Base-by-base conservation (phyloP, 2,329 filamentous ascomycete genomes). In the Albophoma yamanashiensis region DNA sequence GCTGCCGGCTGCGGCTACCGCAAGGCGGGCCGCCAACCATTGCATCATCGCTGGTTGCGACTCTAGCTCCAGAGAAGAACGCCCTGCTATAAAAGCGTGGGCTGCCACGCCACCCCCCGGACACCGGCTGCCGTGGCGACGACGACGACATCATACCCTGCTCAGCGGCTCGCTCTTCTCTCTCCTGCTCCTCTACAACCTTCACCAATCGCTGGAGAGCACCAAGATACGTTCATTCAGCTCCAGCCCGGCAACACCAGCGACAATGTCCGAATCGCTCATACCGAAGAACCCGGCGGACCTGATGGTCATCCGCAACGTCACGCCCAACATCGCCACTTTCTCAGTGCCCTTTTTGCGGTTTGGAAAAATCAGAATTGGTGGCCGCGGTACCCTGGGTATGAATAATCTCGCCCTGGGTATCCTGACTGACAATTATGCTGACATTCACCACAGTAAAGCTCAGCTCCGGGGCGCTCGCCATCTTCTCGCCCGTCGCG, bases 401-500 rank as follows among this genome's bases (percentile, higher is more conserved):
- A 77, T 69, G 79, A 70, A 25, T 14, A 3, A 25, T 22, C 34
- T 6, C 14, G 1, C 57, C n/a, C 50, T 15, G 17, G 27, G 39
- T 59, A 17, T 17, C 36, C 40, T 17, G 56, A 52, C 40, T n/a
- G 56, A 47, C 5, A 8, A 31, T 25, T 14, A 8, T 6, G 27
- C 45, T 42, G 60, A 63, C 4, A 14, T 47, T 62, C 59, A 56
- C 31, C 11, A 22, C 65, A 91, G 91, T 96, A 62, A 89, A 87
- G 66, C 84, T 99, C 66, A 82, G 85, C 61, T 87, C 86, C 12
- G 92, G 92, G 60, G 78, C 83, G 55, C 84, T 97, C 47, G 90
- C 91, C 65, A 87, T 97, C 72, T 97, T 97, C 82, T 96, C 92
- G 0, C 94, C 94, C 22, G 89, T 94, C 25, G 89, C 88, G 17